Conservation (phyloP, 2,329 filamentous ascomycete genomes). For the Nakataea oryzae region DNA sequence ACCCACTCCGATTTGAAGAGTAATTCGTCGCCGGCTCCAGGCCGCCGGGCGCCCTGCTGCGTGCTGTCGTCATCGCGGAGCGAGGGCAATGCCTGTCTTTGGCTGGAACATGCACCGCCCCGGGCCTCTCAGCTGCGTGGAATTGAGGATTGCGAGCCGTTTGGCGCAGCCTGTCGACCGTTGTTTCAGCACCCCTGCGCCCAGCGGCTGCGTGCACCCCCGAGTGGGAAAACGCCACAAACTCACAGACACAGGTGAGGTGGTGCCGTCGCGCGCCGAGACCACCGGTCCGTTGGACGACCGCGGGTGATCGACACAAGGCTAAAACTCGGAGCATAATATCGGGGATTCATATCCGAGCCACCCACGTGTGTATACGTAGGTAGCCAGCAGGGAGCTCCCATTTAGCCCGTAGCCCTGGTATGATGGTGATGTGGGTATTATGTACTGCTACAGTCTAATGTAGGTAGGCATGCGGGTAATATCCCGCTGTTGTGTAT, state of each 20-base stretch:
- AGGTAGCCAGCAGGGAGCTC: background rate
- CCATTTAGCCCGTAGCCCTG: background rate
- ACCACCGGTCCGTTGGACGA: no score
- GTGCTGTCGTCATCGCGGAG: background rate
- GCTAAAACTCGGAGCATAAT: no score
- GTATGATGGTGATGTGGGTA: background rate
- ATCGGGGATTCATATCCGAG: no score
- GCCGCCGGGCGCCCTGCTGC: background rate
- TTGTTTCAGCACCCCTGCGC: background rate
- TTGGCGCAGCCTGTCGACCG: background rate
- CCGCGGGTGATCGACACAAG: no score
- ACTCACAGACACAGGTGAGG: background rate
- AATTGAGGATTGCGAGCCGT: background rate
- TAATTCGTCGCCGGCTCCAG: background rate
- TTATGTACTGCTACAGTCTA: background rate
- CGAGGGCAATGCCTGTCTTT: background rate
- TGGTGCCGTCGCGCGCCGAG: background rate
- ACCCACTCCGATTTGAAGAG: background rate
- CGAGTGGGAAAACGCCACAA: background rate
- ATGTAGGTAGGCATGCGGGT: background rate
- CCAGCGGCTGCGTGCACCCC: no score
- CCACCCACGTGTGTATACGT: no score
- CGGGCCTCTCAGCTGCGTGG: background rate
- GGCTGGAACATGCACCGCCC: background rate
- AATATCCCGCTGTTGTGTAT: background rate